These are phyloP conservation scores for Solanum aculeatissimum DNA, from an alignment of 305 asterid species.

Conservation along the genomic window DNA sequence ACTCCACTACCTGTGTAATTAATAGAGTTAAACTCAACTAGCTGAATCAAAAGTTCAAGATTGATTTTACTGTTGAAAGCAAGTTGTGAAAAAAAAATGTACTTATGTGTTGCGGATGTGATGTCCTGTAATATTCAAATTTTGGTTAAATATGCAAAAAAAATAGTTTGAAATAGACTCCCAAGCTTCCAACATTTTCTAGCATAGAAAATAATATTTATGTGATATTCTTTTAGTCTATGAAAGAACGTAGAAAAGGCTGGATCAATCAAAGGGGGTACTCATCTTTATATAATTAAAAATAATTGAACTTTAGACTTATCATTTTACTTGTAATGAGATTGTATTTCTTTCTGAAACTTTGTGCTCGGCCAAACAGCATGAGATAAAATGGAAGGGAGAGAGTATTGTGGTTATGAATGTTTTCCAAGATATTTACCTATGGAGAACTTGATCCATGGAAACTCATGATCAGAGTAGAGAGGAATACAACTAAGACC, in stretches of 20 bases:
- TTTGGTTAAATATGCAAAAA: neutral
- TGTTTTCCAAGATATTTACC: slow-evolving; percentile 5
- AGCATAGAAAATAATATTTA: neutral
- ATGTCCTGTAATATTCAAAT: neutral
- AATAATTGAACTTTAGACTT: neutral
- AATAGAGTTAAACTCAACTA: neutral
- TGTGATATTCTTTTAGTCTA: neutral
- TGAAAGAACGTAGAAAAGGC: too few relatives aligned
- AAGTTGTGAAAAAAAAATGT: neutral
- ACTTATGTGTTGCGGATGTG: neutral
- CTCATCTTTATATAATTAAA: too few relatives aligned
- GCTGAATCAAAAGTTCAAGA: too few relatives aligned
- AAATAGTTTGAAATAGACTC: neutral
- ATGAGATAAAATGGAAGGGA: neutral
- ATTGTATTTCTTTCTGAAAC: neutral
- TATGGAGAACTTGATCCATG: slow-evolving; percentile 10
- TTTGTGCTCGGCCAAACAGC: neutral
- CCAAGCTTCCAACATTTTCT: neutral
- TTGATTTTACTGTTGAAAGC: neutral
- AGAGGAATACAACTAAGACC: slow-evolving; percentile 12
- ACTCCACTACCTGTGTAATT: neutral
- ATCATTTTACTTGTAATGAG: neutral
- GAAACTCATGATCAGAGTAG: neutral
- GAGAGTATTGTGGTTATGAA: neutral
- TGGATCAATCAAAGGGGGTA: too few relatives aligned